These are phyloP conservation scores for Pythium brachiatum DNA, from an alignment of 352 stramenopile genomes.

Conservation along the genomic window DNA sequence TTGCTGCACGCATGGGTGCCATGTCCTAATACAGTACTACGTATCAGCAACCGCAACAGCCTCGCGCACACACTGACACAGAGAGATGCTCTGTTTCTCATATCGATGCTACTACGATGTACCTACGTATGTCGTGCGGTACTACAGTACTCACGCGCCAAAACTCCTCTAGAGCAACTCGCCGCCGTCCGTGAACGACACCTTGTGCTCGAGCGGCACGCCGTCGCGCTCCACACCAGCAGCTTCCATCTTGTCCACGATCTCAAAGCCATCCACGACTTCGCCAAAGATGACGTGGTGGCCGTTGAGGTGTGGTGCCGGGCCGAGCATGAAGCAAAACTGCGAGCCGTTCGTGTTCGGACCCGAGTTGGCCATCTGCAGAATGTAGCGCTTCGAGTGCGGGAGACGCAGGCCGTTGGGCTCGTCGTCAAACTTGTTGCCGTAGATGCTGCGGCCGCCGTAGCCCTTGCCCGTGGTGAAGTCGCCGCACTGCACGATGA, in stretches of 20 bases:
- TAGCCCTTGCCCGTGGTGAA: constrained; percentile 92
- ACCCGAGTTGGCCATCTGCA: constrained; percentile 98
- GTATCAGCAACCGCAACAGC: no score
- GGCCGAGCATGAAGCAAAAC: constrained; percentile 98
- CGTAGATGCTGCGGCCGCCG: constrained; percentile 97
- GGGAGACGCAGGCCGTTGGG: constrained; percentile 84
- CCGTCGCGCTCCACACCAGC: constrained; percentile 61
- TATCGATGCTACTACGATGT: constrained; percentile 11
- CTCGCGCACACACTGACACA: neutral
- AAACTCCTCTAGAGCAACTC: constrained; percentile 45
- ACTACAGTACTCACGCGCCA: neutral
- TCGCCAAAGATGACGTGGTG: constrained; percentile 87
- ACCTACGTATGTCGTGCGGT: neutral
- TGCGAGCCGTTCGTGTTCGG: constrained; percentile 98
- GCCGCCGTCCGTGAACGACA: constrained; percentile 69
- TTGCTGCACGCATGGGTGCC: constrained; percentile 58
- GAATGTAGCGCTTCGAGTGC: constrained; percentile 79
- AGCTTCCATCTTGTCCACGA: constrained; percentile 82
- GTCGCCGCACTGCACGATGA: constrained; percentile 98
- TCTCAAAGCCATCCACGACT: constrained; percentile 77
- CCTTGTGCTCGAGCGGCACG: constrained; percentile 68
- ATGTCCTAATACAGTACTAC: constrained; percentile 36
- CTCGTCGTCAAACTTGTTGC: constrained; percentile 97
- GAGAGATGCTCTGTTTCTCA: neutral
- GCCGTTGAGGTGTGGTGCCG: constrained; percentile 72